These are phyloP conservation scores for Ochetophila trinervis DNA, from an alignment of 306 rosid species.

Conservation along the genomic window DNA sequence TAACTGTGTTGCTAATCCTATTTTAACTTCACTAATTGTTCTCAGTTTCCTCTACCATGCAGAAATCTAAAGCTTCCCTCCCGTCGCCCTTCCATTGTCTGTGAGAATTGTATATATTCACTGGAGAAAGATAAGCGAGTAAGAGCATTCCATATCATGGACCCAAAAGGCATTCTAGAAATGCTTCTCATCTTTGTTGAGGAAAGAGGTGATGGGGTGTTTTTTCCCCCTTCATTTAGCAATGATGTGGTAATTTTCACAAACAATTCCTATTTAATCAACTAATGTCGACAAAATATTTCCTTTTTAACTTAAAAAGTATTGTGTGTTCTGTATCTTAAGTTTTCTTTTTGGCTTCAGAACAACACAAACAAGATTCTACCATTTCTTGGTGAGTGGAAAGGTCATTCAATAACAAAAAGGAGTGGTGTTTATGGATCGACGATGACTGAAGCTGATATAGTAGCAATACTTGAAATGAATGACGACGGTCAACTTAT, in stretches of 20 bases:
- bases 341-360: slow-evolving; percentile 24
- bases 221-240: slow-evolving; percentile 43
- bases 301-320: slow-evolving; percentile 1
- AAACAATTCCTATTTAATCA: not conserved
- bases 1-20: not conserved
- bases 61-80: slow-evolving; percentile 96
- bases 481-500: slow-evolving; percentile 59
- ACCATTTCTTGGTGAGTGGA: slow-evolving; percentile 92
- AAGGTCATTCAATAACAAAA: slow-evolving; percentile 77
- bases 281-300: slow-evolving; percentile 1
- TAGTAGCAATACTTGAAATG: slow-evolving; percentile 59
- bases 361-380: slow-evolving; percentile 44
- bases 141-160: slow-evolving; percentile 90
- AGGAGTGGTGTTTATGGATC: slow-evolving; percentile 96
- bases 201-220: slow-evolving; percentile 60
- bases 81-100: slow-evolving; percentile 78
- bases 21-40: slow-evolving; percentile 7
- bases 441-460: slow-evolving; percentile 72
- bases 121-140: slow-evolving; percentile 65
- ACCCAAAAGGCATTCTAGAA: slow-evolving; percentile 79
- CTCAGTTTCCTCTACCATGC: slow-evolving; percentile 21
- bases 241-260: slow-evolving; percentile 37
- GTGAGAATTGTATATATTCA: slow-evolving; percentile 85
- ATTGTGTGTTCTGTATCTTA: not conserved
- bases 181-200: slow-evolving; percentile 86